Conservation (phyloP, 2,329 filamentous ascomycete genomes). For the Rhinocladiella mackenziei region DNA sequence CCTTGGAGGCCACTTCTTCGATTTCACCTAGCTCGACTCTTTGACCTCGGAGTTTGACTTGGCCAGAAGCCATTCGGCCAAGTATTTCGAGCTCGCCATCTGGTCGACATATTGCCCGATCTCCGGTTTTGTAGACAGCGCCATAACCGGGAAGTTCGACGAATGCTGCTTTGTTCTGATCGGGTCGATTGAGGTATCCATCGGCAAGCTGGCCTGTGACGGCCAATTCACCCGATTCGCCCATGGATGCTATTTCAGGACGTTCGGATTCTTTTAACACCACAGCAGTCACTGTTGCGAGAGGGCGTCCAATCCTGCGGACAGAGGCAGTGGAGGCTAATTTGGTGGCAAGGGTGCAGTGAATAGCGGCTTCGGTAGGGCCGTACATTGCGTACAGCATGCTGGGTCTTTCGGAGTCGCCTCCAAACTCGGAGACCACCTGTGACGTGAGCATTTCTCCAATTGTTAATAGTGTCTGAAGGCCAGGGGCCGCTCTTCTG, state of each 20-base stretch:
- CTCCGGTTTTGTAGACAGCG: slow-evolving; percentile 75
- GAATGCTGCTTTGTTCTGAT: slow-evolving; percentile 70
- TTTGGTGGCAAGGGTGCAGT: slow-evolving; percentile 71
- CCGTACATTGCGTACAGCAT: slow-evolving; percentile 93
- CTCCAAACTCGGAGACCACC: slow-evolving; percentile 76
- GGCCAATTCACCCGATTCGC: slow-evolving; percentile 72
- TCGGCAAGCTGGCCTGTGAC: slow-evolving; percentile 79
- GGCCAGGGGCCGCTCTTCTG: slow-evolving; percentile 61
- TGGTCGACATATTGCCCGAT: slow-evolving; percentile 66
- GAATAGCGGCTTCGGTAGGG: slow-evolving; percentile 86
- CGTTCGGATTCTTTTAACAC: slow-evolving; percentile 52
- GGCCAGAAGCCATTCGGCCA: slow-evolving; percentile 72
- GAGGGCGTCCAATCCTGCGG: slow-evolving; percentile 69
- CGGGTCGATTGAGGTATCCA: slow-evolving; percentile 75
- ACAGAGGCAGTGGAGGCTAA: slow-evolving; percentile 57
- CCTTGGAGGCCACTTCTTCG: slow-evolving; percentile 64
- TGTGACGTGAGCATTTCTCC: slow-evolving; percentile 84
- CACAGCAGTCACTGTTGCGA: slow-evolving; percentile 77
- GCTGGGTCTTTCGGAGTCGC: slow-evolving; percentile 48
- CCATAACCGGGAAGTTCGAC: slow-evolving; percentile 62
- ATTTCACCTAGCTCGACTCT: slow-evolving; percentile 76
- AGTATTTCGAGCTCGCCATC: slow-evolving; percentile 76
- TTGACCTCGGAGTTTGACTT: slow-evolving; percentile 83
- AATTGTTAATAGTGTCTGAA: slow-evolving; percentile 76
- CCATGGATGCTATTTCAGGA: slow-evolving; percentile 57